Base-by-base conservation (phyloP, 371 early-diverging fungal genomes). In the Actinomucor elegans region DNA sequence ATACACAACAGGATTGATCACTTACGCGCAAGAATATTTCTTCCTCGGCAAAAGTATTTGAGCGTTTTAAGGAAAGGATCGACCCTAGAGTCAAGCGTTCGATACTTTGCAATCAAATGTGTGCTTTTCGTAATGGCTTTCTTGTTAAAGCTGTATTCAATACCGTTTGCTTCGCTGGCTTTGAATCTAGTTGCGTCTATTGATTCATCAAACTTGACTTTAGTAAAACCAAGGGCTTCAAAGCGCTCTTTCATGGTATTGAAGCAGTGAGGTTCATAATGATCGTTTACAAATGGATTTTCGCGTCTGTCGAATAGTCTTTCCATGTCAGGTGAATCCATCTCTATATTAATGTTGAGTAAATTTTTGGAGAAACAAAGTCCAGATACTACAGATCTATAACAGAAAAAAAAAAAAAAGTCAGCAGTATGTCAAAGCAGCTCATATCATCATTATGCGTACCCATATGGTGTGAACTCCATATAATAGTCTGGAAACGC, bases 71-170 rank as follows among this genome's bases (percentile, higher is more conserved):
- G 5, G 9, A 59, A 29, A 4, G 27, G 33, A 6, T 18, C 2
- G 4, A 59, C 48, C 10, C 59, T 38, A 18, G 17, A 8, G 32
- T 58, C 58, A 9, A 58, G 9, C 20, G 4, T 15, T 14, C 46
- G 14, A 21, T 59, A 59, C 9, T 52, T 10, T 2, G 20, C 10
- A 33, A 59, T 52, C 21, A 59, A 7, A 27, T 35, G 5, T 10
- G 46, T 52, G 0, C 45, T 37, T 17, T 44, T 24, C 0, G 48
- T 52, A 15, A 35, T 26, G 2, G 41, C 35, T 12, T 15, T 14
- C 9, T 48, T 52, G 21, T 59, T 59, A 14, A 59, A 59, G 5
- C 29, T 46, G 17, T 47, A 59, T 42, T 59, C 59, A 1, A 47
- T 23, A n/a, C n/a, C n/a, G 8, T 15, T 14, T 0, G 12, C 1